A percentile compares a stretch with the other conserved stretches of the same genome.
Conservation (phyloP, 2,329 filamentous ascomycete species). For the Nannizzia gypsea region DNA sequence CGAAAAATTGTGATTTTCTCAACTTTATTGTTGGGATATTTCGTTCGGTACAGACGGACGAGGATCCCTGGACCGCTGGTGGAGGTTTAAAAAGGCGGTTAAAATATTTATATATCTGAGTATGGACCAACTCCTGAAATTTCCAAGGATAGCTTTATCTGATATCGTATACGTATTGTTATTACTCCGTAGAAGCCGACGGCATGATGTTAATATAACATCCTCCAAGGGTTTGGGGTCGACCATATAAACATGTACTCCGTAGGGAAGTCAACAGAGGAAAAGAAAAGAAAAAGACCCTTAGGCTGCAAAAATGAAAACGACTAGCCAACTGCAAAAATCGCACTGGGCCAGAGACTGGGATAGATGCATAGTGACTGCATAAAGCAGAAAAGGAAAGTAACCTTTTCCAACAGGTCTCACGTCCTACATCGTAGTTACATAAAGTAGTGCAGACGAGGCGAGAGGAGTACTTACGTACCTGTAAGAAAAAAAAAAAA, state of each 20-base stretch:
- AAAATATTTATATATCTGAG: background rate
- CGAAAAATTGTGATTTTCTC: background rate
- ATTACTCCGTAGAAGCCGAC: background rate
- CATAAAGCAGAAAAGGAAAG: slow-evolving; percentile 1
- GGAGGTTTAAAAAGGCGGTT: background rate
- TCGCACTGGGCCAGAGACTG: background rate
- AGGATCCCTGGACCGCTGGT: background rate
- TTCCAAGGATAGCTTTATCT: background rate
- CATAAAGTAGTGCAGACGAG: slow-evolving; percentile 1
- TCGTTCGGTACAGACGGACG: background rate
- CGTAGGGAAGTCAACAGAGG: no score
- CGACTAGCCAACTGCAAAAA: background rate
- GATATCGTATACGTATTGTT: slow-evolving; percentile 2
- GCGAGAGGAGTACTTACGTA: background rate
- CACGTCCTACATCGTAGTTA: background rate
- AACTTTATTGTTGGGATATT: background rate
- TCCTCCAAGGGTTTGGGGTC: background rate
- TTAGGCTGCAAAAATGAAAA: background rate
- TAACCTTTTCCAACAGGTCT: slow-evolving; percentile 4
- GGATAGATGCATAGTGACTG: slow-evolving; percentile 5
- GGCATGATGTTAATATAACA: background rate
- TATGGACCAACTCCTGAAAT: background rate
- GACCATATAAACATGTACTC: background rate
- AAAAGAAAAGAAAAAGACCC: no score
- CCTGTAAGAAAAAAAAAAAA: background rate